Conservation (phyloP, 2,329 filamentous ascomycete species). For the Trichoderma koningii region DNA sequence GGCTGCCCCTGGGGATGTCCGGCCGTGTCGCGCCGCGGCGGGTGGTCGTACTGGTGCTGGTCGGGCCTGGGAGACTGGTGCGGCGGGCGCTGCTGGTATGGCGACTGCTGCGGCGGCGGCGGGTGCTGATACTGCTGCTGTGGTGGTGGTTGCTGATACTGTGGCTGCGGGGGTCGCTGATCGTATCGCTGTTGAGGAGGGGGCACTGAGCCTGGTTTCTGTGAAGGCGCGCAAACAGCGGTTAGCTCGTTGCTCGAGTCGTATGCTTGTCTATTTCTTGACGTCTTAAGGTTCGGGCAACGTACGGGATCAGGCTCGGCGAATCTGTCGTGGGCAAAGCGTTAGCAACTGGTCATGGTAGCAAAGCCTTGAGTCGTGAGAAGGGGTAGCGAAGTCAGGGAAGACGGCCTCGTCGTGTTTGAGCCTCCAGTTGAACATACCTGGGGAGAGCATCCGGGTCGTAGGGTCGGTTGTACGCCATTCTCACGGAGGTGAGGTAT, state of each 20-base stretch:
- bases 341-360: neutral
- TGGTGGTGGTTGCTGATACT: constrained; percentile 7
- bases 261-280: neutral
- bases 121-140: constrained; percentile 9
- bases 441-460: constrained; percentile 94
- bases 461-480: constrained; percentile 93
- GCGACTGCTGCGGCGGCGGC: constrained; percentile 30
- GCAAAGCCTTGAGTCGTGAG: neutral
- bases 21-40: constrained; percentile 16
- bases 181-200: constrained; percentile 30
- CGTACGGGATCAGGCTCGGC: constrained; percentile 72
- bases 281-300: constrained; percentile 29
- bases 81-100: constrained; percentile 1
- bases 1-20: constrained; percentile 17
- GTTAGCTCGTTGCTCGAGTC: constrained; percentile 5
- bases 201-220: constrained; percentile 43
- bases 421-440: constrained; percentile 53
- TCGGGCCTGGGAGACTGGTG: constrained; percentile 11
- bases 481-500: constrained; percentile 42
- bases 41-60: constrained; percentile 23
- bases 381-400: neutral
- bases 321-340: constrained; percentile 53
- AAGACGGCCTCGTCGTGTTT: constrained; percentile 4
- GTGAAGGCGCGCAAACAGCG: constrained; percentile 26
- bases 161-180: constrained; percentile 29